A percentile compares a stretch with the other conserved stretches of the same genome.
Conservation (phyloP, 805 yeast species). For the Yamadazyma sp. region DNA sequence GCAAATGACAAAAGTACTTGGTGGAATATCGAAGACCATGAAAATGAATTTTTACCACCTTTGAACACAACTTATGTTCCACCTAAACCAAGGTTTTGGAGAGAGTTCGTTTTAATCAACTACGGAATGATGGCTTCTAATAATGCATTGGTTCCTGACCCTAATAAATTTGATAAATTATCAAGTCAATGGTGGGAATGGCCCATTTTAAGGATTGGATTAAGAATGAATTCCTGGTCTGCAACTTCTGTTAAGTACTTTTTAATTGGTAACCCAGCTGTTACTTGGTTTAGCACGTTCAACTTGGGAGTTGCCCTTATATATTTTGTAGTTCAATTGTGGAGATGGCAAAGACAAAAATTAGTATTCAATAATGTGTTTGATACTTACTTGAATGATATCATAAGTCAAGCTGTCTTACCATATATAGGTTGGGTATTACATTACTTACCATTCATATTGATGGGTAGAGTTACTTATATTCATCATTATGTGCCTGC, state of each 20-base stretch:
- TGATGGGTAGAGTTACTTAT: slow-evolving; percentile 44
- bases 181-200: slow-evolving; percentile 84
- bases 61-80: slow-evolving; percentile 33
- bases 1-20: slow-evolving; percentile 60
- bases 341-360: slow-evolving; percentile 34
- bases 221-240: slow-evolving; percentile 74
- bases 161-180: slow-evolving; percentile 67
- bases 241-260: slow-evolving; percentile 58
- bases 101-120: slow-evolving; percentile 71
- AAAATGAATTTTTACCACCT: slow-evolving; percentile 42
- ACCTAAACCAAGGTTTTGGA: slow-evolving; percentile 53
- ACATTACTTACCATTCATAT: slow-evolving; percentile 38
- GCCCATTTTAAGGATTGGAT: slow-evolving; percentile 77
- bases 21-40: slow-evolving; percentile 80
- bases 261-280: slow-evolving; percentile 73
- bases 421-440: slow-evolving; percentile 40
- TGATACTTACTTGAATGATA: slow-evolving; percentile 24
- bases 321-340: slow-evolving; percentile 16
- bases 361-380: slow-evolving; percentile 16
- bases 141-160: slow-evolving; percentile 76
- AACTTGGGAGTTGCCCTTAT: slow-evolving; percentile 20
- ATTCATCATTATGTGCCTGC: slow-evolving; percentile 46
- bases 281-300: slow-evolving; percentile 55
- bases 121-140: slow-evolving; percentile 88
- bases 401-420: slow-evolving; percentile 29